A percentile compares a stretch with the other conserved stretches of the same genome.
Conservation (phyloP, 164 flowering plant genomes). For the Taxillus chinensis region DNA sequence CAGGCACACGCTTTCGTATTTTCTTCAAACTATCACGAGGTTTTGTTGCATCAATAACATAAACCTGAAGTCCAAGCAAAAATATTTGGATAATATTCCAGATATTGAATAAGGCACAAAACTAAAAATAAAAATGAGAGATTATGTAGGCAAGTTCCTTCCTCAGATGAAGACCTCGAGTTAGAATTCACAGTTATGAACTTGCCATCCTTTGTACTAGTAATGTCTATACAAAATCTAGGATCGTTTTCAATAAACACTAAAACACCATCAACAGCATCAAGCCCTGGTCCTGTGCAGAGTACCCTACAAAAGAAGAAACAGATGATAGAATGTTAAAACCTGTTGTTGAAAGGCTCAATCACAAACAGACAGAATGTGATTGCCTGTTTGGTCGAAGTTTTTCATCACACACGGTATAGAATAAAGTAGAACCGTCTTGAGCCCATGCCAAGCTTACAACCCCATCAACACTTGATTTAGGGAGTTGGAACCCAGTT, state of each 20-base stretch:
- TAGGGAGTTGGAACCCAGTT: slow-evolving; percentile 30
- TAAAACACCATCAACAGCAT: slow-evolving; percentile 19
- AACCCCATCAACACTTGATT: slow-evolving; percentile 44
- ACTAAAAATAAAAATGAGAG: neutral
- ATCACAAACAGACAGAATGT: slow-evolving; percentile 1
- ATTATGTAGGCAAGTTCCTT: slow-evolving; percentile 31
- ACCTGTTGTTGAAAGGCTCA: neutral
- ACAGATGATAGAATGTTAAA: slow-evolving; percentile 1
- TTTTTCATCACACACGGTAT: slow-evolving; percentile 61
- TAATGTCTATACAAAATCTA: slow-evolving; percentile 73
- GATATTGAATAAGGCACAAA: neutral
- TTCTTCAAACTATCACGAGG: slow-evolving; percentile 38
- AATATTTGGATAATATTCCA: neutral
- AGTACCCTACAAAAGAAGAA: slow-evolving; percentile 47
- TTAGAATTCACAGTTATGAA: slow-evolving; percentile 87
- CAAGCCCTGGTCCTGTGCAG: slow-evolving; percentile 42
- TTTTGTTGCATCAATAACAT: slow-evolving; percentile 49
- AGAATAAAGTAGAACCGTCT: slow-evolving; percentile 53
- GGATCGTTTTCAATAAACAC: slow-evolving; percentile 63
- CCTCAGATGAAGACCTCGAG: slow-evolving; percentile 97
- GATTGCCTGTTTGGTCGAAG: slow-evolving; percentile 74
- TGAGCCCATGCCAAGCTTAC: slow-evolving; percentile 93
- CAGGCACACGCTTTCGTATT: slow-evolving; percentile 50
- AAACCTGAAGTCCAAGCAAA: slow-evolving; percentile 46
- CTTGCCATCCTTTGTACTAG: slow-evolving; percentile 91